Conservation (phyloP, 768 basidiomycete species). For the Gloeostereum incarnatum region DNA sequence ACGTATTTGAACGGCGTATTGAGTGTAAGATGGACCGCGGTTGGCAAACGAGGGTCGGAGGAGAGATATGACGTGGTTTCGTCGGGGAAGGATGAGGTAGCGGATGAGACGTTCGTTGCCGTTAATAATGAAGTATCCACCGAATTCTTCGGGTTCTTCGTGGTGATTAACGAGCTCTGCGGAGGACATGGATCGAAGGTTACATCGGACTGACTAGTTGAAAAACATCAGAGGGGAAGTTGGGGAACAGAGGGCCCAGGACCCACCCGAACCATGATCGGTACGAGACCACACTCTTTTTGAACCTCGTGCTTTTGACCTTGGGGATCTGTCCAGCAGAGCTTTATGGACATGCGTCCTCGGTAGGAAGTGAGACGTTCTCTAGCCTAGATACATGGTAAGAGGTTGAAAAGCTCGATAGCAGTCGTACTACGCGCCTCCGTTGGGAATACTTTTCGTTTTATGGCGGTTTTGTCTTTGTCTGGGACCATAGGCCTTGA, state of each 20-base stretch:
- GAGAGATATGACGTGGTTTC: conserved; percentile 92
- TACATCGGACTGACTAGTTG: conserved; percentile 80
- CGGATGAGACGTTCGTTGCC: conserved; percentile 98
- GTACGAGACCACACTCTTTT: conserved; percentile 87
- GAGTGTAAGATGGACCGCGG: conserved; percentile 92
- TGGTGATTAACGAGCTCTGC: conserved; percentile 80
- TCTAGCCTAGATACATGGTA: conserved; percentile 52
- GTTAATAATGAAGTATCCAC: conserved; percentile 97
- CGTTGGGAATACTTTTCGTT: conserved; percentile 77
- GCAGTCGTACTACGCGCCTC: conserved; percentile 51
- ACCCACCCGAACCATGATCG: conserved; percentile 94
- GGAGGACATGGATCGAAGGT: conserved; percentile 78
- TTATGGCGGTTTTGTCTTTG: conserved; percentile 62
- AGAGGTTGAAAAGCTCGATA: neutral
- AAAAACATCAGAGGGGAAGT: neutral
- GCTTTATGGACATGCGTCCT: conserved; percentile 78
- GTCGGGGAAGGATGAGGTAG: conserved; percentile 90
- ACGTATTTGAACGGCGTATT: conserved; percentile 90
- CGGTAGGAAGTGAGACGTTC: conserved; percentile 91
- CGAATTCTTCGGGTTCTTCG: conserved; percentile 98
- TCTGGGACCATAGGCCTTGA: conserved; percentile 83
- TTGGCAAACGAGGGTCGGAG: conserved; percentile 85
- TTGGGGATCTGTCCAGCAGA: conserved; percentile 75
- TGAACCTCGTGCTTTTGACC: conserved; percentile 60
- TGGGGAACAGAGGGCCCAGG: neutral